Conservation (phyloP, 768 basidiomycete genomes). For the Cubamyces lactineus region DNA sequence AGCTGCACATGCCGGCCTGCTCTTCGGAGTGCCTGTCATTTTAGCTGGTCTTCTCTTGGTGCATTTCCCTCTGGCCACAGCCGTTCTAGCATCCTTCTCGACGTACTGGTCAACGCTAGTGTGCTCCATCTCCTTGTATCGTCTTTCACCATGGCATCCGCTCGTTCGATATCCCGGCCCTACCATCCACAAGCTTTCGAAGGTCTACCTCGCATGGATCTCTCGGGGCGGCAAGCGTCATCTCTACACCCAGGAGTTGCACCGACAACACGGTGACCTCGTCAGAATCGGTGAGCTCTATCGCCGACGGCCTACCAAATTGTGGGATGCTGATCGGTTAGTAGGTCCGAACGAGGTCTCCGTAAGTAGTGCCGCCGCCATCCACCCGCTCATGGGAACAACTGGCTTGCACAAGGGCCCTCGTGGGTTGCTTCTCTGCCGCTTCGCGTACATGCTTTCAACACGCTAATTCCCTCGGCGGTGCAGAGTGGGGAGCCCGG, state of each 20-base stretch:
- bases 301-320: not conserved
- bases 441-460: not conserved
- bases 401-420: conserved; percentile 32
- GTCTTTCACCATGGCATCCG: conserved; percentile 30
- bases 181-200: conserved; percentile 22
- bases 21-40: conserved; percentile 19
- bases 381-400: conserved; percentile 28
- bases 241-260: conserved; percentile 27
- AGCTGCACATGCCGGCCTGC: conserved; percentile 8
- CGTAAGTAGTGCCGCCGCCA: conserved; percentile 24
- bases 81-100: conserved; percentile 12
- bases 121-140: conserved; percentile 23
- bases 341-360: conserved; percentile 33
- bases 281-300: conserved; percentile 29
- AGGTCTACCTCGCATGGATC: conserved; percentile 22
- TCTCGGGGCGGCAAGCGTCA: conserved; percentile 26
- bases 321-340: conserved; percentile 1
- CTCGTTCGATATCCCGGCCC: conserved; percentile 29
- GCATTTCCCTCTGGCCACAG: conserved; percentile 9
- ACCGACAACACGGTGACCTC: conserved; percentile 29
- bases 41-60: conserved; percentile 16
- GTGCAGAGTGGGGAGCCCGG: conserved; percentile 21
- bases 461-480: conserved; percentile 2
- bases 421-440: conserved; percentile 19
- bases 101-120: conserved; percentile 21